Percentiles rank a stretch among this genome's conserved stretches.
These are phyloP conservation scores for Xylaria telfairii DNA, from an alignment of 495 filamentous ascomycete genomes.

Conservation along the genomic window DNA sequence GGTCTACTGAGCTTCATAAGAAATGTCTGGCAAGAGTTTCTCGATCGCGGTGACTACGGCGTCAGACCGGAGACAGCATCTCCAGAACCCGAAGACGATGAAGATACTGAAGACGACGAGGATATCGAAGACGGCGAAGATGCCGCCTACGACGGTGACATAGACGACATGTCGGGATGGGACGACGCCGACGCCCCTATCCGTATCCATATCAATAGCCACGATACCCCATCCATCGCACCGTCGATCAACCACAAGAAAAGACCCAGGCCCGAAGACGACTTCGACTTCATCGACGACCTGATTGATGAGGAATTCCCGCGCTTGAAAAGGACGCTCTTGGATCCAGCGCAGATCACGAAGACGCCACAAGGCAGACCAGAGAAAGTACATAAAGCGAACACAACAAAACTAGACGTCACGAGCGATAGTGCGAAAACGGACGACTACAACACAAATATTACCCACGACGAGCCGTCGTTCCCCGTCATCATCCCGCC, in stretches of 20 bases:
- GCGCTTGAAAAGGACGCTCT: not conserved
- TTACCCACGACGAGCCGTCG: constrained; percentile 3
- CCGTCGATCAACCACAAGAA: not conserved
- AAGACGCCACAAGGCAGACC: not conserved
- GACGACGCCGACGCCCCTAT: constrained; percentile 17
- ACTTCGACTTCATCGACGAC: constrained; percentile 5
- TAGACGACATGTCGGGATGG: constrained; percentile 28
- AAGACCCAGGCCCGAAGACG: not conserved
- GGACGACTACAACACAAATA: not conserved
- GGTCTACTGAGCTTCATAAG: constrained; percentile 25
- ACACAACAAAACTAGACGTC: not conserved
- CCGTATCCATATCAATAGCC: not conserved
- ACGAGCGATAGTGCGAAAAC: not conserved
- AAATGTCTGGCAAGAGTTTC: constrained; percentile 29
- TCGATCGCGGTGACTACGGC: constrained; percentile 10
- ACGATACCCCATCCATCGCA: not conserved
- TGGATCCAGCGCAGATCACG: not conserved
- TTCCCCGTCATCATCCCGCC: constrained; percentile 32
- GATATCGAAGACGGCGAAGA: not conserved
- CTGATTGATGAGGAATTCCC: not conserved
- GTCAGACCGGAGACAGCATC: not conserved
- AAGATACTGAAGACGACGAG: not conserved
- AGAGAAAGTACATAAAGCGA: not conserved
- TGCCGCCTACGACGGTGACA: not conserved
- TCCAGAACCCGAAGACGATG: not conserved